phyloP scores from a whole-genome alignment of 2,329 filamentous ascomycete species.

The Cephalotrichum gorgonifer region DNA sequence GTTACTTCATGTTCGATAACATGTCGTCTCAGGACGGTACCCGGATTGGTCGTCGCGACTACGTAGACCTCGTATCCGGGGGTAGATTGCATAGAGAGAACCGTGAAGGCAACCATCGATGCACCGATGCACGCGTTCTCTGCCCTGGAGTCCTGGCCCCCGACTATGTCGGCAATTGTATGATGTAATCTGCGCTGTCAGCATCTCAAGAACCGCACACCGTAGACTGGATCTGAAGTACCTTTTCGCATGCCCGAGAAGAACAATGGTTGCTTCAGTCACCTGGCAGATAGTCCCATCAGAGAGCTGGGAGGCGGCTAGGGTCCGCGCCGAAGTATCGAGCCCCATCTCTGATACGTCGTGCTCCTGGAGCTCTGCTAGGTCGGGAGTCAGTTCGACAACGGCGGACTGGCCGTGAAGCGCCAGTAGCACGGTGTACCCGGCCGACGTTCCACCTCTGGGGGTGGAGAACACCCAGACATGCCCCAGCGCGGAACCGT shows the following conservation, averaged over 20 bases:
- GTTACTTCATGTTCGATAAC: conserved; percentile 29
- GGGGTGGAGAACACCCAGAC: conserved; percentile 38
- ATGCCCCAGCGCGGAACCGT: conserved; percentile 34
- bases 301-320: conserved; percentile 29
- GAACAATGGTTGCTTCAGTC: conserved; percentile 35
- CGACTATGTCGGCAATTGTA: conserved; percentile 20
- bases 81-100: conserved; percentile 15
- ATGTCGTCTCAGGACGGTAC: neutral
- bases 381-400: conserved; percentile 37
- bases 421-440: conserved; percentile 30
- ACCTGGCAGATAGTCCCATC: conserved; percentile 38
- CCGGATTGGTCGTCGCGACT: neutral
- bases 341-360: conserved; percentile 31
- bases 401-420: conserved; percentile 37
- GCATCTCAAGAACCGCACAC: neutral
- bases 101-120: conserved; percentile 29
- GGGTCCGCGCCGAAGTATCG: conserved; percentile 41
- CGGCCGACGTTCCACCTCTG: neutral
- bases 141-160: conserved; percentile 16
- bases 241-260: conserved; percentile 12
- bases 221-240: neutral
- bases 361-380: conserved; percentile 32
- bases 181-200: conserved; percentile 16
- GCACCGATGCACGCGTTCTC: conserved; percentile 31
- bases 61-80: neutral